A percentile compares a stretch with the other conserved stretches of the same genome.
phyloP scores from a whole-genome alignment of 2,329 filamentous ascomycete genomes.

The Fusarium dlaminii region DNA sequence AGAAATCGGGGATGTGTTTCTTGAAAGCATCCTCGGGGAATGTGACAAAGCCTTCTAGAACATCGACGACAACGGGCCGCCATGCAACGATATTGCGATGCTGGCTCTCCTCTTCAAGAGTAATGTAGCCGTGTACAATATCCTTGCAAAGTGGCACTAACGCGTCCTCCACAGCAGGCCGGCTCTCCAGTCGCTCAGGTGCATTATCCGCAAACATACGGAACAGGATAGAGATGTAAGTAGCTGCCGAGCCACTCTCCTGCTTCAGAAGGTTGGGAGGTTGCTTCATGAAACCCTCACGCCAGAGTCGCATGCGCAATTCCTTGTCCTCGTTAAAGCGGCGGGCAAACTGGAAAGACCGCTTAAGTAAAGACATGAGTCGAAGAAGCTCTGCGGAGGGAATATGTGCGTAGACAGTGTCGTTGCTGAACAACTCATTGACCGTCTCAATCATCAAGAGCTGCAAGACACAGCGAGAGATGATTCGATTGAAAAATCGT shows the following conservation, averaged over 20 bases:
- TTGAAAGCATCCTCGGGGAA: slow-evolving; percentile 85
- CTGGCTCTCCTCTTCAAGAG: slow-evolving; percentile 93
- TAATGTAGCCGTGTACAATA: slow-evolving; percentile 86
- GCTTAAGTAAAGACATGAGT: slow-evolving; percentile 93
- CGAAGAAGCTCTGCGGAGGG: slow-evolving; percentile 89
- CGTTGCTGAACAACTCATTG: slow-evolving; percentile 97
- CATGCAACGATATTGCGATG: slow-evolving; percentile 97
- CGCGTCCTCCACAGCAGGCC: slow-evolving; percentile 87
- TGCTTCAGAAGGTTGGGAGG: slow-evolving; percentile 98
- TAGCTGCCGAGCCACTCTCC: slow-evolving; percentile 89
- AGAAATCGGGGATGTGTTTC: slow-evolving; percentile 83
- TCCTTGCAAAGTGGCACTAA: slow-evolving; percentile 95
- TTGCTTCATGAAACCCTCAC: slow-evolving; percentile 99
- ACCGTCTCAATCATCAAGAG: slow-evolving; percentile 99
- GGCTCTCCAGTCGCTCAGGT: slow-evolving; percentile 80
- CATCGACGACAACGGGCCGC: slow-evolving; percentile 96
- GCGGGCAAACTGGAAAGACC: slow-evolving; percentile 95
- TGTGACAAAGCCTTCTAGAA: slow-evolving; percentile 88
- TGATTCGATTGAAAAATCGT: slow-evolving; percentile 98
- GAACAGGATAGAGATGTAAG: slow-evolving; percentile 95
- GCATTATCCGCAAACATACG: slow-evolving; percentile 95
- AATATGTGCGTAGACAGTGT: slow-evolving; percentile 92
- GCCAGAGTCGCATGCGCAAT: slow-evolving; percentile 90
- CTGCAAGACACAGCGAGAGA: slow-evolving; percentile 96
- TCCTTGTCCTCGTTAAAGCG: slow-evolving; percentile 99